phyloP scores from a whole-genome alignment of 805 yeast species.

The Hanseniaspora meyeri region DNA sequence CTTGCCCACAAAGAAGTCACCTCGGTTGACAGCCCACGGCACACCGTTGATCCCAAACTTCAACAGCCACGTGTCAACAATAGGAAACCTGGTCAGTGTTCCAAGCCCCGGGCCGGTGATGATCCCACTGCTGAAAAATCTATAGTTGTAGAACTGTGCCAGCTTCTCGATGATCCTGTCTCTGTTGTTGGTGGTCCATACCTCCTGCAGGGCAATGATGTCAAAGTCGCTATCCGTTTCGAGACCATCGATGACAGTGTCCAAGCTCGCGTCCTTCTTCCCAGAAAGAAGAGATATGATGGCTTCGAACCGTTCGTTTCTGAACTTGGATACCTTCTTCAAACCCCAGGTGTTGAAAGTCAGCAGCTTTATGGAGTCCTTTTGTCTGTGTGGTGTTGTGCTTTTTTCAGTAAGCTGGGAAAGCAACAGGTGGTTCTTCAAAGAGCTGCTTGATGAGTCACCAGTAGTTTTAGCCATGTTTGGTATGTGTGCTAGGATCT shows the following conservation, averaged over 20 bases:
- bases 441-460: neutral
- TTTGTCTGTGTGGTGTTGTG: neutral
- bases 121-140: conserved; percentile 72
- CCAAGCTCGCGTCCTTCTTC: neutral
- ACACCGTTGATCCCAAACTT: conserved; percentile 88
- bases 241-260: conserved; percentile 18
- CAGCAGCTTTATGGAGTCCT: conserved; percentile 32
- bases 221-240: conserved; percentile 39
- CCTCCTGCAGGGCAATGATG: conserved; percentile 84
- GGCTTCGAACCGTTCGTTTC: conserved; percentile 54
- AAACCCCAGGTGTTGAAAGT: conserved; percentile 86
- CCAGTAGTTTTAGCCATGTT: neutral
- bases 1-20: conserved; percentile 97
- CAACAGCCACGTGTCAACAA: conserved; percentile 62
- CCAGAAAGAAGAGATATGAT: conserved; percentile 56
- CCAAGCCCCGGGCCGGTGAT: conserved; percentile 89
- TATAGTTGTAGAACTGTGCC: conserved; percentile 38
- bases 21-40: conserved; percentile 84
- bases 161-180: conserved; percentile 42
- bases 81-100: conserved; percentile 70
- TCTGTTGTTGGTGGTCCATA: conserved; percentile 87
- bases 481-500: neutral
- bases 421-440: neutral
- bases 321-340: conserved; percentile 61
- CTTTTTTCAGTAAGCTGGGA: neutral